Evolutionary conservation across 352 stramenopile genomes (phyloP), one percentile per base, ranked within the genome.

Genomic region (Phytophthora pinifolia): DNA sequence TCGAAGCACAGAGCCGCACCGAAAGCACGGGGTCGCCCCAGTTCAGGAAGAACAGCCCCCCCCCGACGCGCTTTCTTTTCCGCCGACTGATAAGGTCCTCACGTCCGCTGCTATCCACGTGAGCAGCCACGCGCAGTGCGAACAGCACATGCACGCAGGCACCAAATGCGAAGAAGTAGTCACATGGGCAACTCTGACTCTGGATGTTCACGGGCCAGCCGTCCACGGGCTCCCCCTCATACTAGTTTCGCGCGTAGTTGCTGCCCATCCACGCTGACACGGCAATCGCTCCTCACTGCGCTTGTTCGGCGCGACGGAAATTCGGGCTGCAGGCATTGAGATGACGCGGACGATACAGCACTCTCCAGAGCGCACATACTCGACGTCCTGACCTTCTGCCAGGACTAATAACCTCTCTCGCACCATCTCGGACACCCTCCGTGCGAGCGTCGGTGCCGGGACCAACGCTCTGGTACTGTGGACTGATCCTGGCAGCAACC

Each of bases 111-210:
- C 46, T 54, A 36, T 54, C 35, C 3, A 54, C 35, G 22, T 54
- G 35, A 30, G 29, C 37, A 33, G 48, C 43, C 17, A 48, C 15
- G 4, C 37, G 48, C 4, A 48, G 36, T 4, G 36, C 17, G 20
- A 56, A 56, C n/a, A 35, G 17, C 2, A 56, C 7, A 13, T 42
- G 48, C 1, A 56, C 33, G 33, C 48, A 56, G 9, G 30, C 15
- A 2, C 48, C 38, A 10, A 56, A 48, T 0, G 4, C 30, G 15
- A 41, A 48, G 3, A 27, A 56, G 13, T 48, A 49, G 30, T 25
- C 12, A 31, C 38, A 56, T 0, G 48, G 37, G 13, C 37, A 48
- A 15, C 38, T 36, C 5, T 48, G 48, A 29, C 27, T 12, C 4
- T 12, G 4, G 10, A 48, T 6, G 17, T 56, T 38, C 0, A 56